A percentile compares a stretch with the other conserved stretches of the same genome.
Conservation (phyloP, 2,329 filamentous ascomycete species). For the Hirsutella rhossiliensis region DNA sequence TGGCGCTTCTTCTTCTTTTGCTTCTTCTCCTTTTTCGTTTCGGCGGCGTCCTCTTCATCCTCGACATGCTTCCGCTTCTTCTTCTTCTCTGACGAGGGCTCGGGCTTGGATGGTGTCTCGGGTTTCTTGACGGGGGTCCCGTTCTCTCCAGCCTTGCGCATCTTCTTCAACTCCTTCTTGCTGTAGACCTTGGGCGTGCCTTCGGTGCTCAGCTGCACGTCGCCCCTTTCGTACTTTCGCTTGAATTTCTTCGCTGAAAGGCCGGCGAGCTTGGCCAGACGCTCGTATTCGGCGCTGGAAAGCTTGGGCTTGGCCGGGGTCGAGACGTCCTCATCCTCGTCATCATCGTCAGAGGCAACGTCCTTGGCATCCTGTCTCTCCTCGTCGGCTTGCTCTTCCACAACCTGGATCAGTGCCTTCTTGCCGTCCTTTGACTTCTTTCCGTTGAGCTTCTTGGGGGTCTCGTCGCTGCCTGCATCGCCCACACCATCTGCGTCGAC, state of each 20-base stretch:
- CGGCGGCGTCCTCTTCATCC: conserved; percentile 47
- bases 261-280: conserved; percentile 52
- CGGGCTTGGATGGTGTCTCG: conserved; percentile 30
- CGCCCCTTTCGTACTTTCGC: conserved; percentile 64
- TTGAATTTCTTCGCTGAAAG: conserved; percentile 67
- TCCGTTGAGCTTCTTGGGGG: conserved; percentile 27
- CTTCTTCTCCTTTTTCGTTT: conserved; percentile 49
- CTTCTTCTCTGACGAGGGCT: conserved; percentile 24
- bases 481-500: conserved; percentile 78
- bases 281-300: conserved; percentile 43
- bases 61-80: conserved; percentile 67
- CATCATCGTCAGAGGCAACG: conserved; percentile 16
- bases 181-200: conserved; percentile 55
- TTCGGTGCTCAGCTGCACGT: conserved; percentile 53
- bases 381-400: conserved; percentile 28
- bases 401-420: conserved; percentile 28
- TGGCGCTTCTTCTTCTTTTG: conserved; percentile 37
- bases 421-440: conserved; percentile 24
- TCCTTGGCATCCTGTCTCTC: conserved; percentile 32
- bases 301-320: conserved; percentile 22
- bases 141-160: conserved; percentile 47
- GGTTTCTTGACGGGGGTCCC: conserved; percentile 26
- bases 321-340: conserved; percentile 17
- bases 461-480: conserved; percentile 37
- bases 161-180: conserved; percentile 69